Evolutionary conservation across 306 rosid species (phyloP), one percentile per base, ranked within the genome.

Genomic region (Clitoria ternatea): DNA sequence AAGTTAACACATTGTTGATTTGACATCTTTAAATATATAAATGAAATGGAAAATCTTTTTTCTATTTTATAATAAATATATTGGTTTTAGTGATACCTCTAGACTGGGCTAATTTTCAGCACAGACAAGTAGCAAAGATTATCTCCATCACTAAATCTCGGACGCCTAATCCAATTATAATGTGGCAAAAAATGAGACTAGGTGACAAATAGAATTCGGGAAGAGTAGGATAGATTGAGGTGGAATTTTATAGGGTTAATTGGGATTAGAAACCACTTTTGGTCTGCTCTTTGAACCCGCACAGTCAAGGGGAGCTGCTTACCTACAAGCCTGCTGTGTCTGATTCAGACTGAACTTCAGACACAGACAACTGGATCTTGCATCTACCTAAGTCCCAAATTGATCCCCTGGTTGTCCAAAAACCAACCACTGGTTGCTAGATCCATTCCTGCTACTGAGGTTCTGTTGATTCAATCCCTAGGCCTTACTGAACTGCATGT

Each of bases 21-120:
- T 29, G 36, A 40, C 24, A 45, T 57, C 23, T 72, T 64, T 19
- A n/a, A n/a, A n/a, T n/a, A n/a, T n/a, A n/a, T n/a, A n/a, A n/a
- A n/a, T 56, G 23, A 6, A 43, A 44, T 36, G 63, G 49, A 47
- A 55, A 47, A 36, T 66, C 2, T 56, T 56, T 56, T 20, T 55
- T n/a, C 15, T 71, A 30, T 57, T 19, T 12, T 45, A 13, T 17
- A 45, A 59, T 48, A 30, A 48, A 65, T 24, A 36, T 44, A 44
- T 64, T 43, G 22, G 52, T 18, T 71, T 71, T 48, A 61, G 60
- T 49, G 66, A 49, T 47, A 40, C 33, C 24, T 50, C 49, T 39
- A 50, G 29, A 45, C 19, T 32, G 59, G 14, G 59, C 35, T 59
- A 22, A 57, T 54, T 75, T 64, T 75, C 49, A 52, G 18, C 59